Evolutionary conservation across 306 rosid species (phyloP).

Genomic region (Echinosophora koreensis): DNA sequence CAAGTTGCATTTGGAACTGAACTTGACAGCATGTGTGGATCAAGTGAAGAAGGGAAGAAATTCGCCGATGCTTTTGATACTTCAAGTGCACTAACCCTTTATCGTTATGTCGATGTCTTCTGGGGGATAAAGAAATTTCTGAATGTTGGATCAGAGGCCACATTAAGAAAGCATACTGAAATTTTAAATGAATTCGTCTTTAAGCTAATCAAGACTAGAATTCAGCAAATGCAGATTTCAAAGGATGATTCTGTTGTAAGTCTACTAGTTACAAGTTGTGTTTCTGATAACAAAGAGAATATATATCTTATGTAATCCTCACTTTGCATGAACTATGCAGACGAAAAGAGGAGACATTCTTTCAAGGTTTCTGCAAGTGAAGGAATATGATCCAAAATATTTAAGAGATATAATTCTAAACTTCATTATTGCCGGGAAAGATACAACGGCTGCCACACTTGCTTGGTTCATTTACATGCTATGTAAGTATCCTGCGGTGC

Average conservation of each 20-base stretch:
- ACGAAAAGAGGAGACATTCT: constrained; percentile 64
- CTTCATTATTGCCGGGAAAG: constrained; percentile 79
- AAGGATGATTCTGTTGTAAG: constrained; percentile 60
- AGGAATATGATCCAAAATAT: constrained; percentile 52
- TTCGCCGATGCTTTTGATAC: constrained; percentile 71
- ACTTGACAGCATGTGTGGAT: constrained; percentile 82
- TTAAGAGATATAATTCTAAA: constrained; percentile 74
- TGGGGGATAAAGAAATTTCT: constrained; percentile 80
- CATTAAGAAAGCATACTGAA: constrained; percentile 50
- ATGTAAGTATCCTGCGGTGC: constrained; percentile 69
- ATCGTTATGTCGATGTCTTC: constrained; percentile 72
- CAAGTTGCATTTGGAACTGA: constrained; percentile 84
- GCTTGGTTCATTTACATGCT: constrained; percentile 82
- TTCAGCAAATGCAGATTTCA: constrained; percentile 57
- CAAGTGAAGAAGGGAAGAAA: constrained; percentile 73
- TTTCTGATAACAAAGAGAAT: constrained; percentile 18
- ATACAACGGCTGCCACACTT: constrained; percentile 74
- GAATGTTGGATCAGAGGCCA: constrained; percentile 75
- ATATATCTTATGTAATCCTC: constrained; percentile 19
- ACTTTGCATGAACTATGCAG: constrained; percentile 49
- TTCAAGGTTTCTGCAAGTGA: constrained; percentile 72
- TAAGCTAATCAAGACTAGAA: constrained; percentile 63
- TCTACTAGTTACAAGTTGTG: constrained; percentile 21
- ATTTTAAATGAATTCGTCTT: constrained; percentile 59
- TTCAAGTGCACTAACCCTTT: constrained; percentile 64